Base-by-base conservation (phyloP, 1,139 yeast species). In the Dujonia santamariae region DNA sequence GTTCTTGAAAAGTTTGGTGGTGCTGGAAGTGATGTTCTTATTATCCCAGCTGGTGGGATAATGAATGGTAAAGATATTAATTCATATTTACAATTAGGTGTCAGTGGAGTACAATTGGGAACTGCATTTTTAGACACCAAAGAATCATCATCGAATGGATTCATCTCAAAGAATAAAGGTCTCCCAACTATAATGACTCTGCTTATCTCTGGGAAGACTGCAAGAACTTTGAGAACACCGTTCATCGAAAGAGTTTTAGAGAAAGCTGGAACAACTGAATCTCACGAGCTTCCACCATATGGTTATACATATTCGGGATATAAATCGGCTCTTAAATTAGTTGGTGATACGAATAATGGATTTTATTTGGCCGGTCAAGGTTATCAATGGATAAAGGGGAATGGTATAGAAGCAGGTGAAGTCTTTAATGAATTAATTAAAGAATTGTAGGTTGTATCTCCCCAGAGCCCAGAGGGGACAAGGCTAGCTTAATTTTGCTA, bases 41-140 rank as follows among this genome's bases (percentile, higher is more conserved):
- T 72, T 3, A 50, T 74, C 7, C 67, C 75, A 1, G 63, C 78
- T 7, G 79, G 79, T 13, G 79, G 79, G 0, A 62, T 74, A 7
- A 50, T 55, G 39, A 56, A 58, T 37, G 47, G 58, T 1, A 19
- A 34, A 2, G 50, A 53, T 4, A 54, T 65, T 12, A 43, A 51
- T 3, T 38, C 37, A 3, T 58, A 55, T 35, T 38, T 72, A 19
- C 35, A 47, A 1, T 34, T 39, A 4, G 77, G 77, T 0, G 73
- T 75, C 2, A 59, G 67, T 7, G 76, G 66, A 1, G 75, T 68
- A 16, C 77, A 68, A 39, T 20, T 72, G 31, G 79, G 79, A 0
- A 67, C 76, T 0, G 59, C 59, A 1, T 72, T 71, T 45, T 53
- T 73, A 11, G 56, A 64, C 1, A 52, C 69, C 0, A 43, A 48